These are phyloP conservation scores for Tuber magnatum DNA, from an alignment of 495 filamentous ascomycete genomes.

Conservation along the genomic window DNA sequence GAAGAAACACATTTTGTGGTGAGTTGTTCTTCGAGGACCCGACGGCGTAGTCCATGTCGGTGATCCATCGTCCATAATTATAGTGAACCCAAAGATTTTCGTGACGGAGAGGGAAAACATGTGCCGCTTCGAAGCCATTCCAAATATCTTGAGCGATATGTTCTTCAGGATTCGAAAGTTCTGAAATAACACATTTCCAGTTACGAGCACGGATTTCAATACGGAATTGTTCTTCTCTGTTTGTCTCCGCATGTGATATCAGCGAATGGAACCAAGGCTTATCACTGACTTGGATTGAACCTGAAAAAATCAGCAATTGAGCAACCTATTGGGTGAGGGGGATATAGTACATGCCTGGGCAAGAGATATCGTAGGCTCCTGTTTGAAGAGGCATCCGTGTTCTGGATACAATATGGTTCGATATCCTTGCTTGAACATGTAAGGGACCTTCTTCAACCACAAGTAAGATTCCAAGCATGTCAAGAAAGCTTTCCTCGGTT, in stretches of 20 bases:
- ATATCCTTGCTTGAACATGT: too few relatives aligned
- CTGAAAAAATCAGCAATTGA: background rate
- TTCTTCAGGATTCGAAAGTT: background rate
- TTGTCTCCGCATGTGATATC: background rate
- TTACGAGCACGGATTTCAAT: constrained; percentile 12
- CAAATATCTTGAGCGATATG: constrained; percentile 2
- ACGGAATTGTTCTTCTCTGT: constrained; percentile 7
- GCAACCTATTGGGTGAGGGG: too few relatives aligned
- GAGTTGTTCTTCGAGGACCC: constrained; percentile 23
- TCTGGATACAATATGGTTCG: too few relatives aligned
- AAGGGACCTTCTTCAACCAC: too few relatives aligned
- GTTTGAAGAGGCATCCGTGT: too few relatives aligned
- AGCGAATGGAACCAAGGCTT: constrained; percentile 3
- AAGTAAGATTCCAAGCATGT: too few relatives aligned
- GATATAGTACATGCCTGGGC: too few relatives aligned
- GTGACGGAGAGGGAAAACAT: constrained; percentile 14
- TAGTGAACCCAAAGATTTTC: background rate
- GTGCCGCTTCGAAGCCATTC: constrained; percentile 14
- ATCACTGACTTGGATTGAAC: background rate
- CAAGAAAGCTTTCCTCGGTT: too few relatives aligned
- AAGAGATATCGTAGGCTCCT: too few relatives aligned
- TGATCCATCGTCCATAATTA: constrained; percentile 1
- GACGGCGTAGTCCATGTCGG: background rate
- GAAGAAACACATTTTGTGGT: constrained; percentile 26
- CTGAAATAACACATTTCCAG: constrained; percentile 14